These are phyloP conservation scores for Suhomyces kunorum DNA, from an alignment of 1,139 yeast genomes.

Conservation along the genomic window DNA sequence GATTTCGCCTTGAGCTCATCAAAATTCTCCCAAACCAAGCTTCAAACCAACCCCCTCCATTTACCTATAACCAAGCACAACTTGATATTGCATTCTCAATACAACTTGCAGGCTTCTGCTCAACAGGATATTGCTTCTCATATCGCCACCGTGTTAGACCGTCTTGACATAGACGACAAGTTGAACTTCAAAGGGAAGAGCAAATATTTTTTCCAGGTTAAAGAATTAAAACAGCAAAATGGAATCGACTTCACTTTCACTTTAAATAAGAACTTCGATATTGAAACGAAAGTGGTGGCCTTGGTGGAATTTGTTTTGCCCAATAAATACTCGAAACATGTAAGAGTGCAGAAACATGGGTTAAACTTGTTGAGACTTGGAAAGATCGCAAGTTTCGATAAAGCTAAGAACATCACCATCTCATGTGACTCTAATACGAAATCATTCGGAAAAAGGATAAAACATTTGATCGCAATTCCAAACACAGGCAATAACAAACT, in stretches of 20 bases:
- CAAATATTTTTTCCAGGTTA: conserved; percentile 28
- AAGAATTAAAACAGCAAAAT: conserved; percentile 9
- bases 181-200: conserved; percentile 30
- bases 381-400: conserved; percentile 12
- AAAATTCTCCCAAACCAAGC: not conserved
- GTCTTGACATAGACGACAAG: conserved; percentile 24
- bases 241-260: conserved; percentile 6
- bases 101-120: not conserved
- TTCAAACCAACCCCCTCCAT: not conserved
- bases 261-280: conserved; percentile 4
- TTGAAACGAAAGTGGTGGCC: conserved; percentile 10
- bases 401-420: conserved; percentile 6
- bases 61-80: not conserved
- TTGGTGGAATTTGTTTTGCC: conserved; percentile 34
- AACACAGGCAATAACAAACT: too few species aligned
- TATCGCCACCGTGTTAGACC: conserved; percentile 22
- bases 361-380: conserved; percentile 21
- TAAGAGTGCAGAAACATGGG: conserved; percentile 30
- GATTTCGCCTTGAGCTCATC: not conserved
- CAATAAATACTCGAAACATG: conserved; percentile 26
- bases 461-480: conserved; percentile 14
- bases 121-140: conserved; percentile 19
- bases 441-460: conserved; percentile 15
- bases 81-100: not conserved
- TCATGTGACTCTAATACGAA: conserved; percentile 9